Conservation (phyloP, 305 asterid species). For the Striga hermonthica region DNA sequence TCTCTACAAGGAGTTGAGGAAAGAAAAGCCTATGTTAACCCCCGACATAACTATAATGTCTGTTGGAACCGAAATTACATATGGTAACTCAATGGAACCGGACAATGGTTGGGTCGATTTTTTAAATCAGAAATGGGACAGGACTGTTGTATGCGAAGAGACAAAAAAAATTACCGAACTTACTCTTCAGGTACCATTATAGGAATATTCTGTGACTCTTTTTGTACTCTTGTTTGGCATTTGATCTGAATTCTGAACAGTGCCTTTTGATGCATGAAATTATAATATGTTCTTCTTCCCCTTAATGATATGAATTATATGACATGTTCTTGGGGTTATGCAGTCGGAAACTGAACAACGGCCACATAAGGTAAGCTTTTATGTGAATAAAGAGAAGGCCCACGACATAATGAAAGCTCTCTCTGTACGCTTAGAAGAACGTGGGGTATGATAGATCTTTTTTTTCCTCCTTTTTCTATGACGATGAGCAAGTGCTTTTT, state of each 20-base stretch:
- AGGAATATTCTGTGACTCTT: no score
- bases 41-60: slow-evolving; percentile 94
- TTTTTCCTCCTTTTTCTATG: slow-evolving; percentile 12
- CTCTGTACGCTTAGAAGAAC: slow-evolving; percentile 48
- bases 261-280: no score
- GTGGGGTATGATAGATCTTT: slow-evolving; percentile 62
- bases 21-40: slow-evolving; percentile 95
- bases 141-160: slow-evolving; percentile 69
- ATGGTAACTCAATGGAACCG: slow-evolving; percentile 89
- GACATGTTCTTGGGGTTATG: slow-evolving; percentile 35
- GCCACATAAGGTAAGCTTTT: slow-evolving; percentile 92
- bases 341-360: slow-evolving; percentile 98
- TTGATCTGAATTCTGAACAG: no score
- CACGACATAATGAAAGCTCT: slow-evolving; percentile 59
- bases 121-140: slow-evolving; percentile 90
- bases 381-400: slow-evolving; percentile 77
- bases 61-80: slow-evolving; percentile 95
- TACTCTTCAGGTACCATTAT: slow-evolving; percentile 65
- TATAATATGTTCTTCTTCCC: background rate
- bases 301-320: slow-evolving; percentile 30
- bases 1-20: slow-evolving; percentile 81
- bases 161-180: slow-evolving; percentile 71
- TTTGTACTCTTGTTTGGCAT: no score
- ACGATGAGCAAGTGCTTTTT: no score
- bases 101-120: slow-evolving; percentile 86